Percentiles rank a stretch among this genome's conserved stretches.
Conservation (phyloP, 805 yeast species). For the Zygosaccharomyces gambellarensis region DNA sequence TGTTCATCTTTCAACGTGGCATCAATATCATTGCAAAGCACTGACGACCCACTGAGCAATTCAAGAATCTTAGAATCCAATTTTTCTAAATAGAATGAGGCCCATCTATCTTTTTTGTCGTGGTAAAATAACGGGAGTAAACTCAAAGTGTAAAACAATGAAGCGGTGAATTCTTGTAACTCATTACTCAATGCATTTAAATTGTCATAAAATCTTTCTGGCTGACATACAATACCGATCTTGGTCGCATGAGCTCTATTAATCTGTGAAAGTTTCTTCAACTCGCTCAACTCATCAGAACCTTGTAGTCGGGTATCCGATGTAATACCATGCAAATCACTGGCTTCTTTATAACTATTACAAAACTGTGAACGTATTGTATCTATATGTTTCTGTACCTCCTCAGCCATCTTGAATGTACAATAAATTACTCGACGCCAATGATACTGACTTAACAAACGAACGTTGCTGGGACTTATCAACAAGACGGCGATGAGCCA, state of each 20-base stretch:
- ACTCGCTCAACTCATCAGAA: conserved; percentile 40
- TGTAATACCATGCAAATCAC: conserved; percentile 19
- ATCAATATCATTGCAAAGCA: conserved; percentile 22
- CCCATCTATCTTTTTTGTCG: conserved; percentile 17
- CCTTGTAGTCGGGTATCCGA: conserved; percentile 25
- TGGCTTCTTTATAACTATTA: conserved; percentile 17
- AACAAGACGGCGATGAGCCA: too few species aligned
- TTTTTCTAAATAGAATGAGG: conserved; percentile 19
- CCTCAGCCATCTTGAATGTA: not conserved
- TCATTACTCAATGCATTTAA: conserved; percentile 27
- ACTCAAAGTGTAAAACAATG: conserved; percentile 25
- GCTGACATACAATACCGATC: conserved; percentile 37
- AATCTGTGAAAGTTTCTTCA: conserved; percentile 53
- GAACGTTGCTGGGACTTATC: too few species aligned
- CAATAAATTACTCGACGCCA: not conserved
- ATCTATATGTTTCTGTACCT: conserved; percentile 13
- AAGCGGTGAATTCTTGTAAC: conserved; percentile 24
- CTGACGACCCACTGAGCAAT: conserved; percentile 21
- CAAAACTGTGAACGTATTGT: conserved; percentile 25
- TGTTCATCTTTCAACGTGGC: conserved; percentile 15
- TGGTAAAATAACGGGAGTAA: conserved; percentile 30
- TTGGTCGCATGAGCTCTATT: conserved; percentile 75
- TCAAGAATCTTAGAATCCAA: conserved; percentile 22
- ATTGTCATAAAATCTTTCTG: conserved; percentile 25
- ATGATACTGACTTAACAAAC: not conserved